Evolutionary conservation across 768 basidiomycete genomes (phyloP).

Genomic region (Leccinum boreale): DNA sequence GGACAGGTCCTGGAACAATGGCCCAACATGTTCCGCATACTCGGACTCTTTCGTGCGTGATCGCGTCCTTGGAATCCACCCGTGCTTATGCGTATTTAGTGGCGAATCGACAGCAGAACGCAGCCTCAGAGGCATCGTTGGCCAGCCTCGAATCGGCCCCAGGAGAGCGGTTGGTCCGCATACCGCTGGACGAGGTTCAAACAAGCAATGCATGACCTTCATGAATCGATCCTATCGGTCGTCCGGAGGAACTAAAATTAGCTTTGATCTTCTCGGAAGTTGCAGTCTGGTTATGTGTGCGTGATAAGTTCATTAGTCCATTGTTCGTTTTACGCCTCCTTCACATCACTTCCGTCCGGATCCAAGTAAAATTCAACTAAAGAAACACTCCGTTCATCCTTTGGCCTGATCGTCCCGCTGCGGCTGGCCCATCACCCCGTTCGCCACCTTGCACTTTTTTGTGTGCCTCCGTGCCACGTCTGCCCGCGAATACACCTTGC

Average conservation of each 20-base stretch:
- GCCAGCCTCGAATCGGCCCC: constrained; percentile 17
- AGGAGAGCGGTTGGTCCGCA: constrained; percentile 69
- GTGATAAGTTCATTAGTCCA: too few species aligned
- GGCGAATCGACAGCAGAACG: constrained; percentile 40
- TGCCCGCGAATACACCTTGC: constrained; percentile 24
- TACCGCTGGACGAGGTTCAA: constrained; percentile 67
- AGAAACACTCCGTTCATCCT: background rate
- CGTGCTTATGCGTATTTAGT: constrained; percentile 35
- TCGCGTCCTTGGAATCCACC: background rate
- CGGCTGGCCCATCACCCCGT: constrained; percentile 1
- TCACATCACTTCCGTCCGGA: too few species aligned
- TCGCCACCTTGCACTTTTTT: constrained; percentile 26
- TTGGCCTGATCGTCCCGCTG: background rate
- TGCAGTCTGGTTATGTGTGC: too few species aligned
- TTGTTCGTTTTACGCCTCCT: too few species aligned
- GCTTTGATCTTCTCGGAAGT: too few species aligned
- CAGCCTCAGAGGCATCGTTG: constrained; percentile 23
- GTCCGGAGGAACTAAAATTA: too few species aligned
- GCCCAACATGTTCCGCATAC: constrained; percentile 80
- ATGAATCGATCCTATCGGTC: constrained; percentile 1
- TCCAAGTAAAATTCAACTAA: too few species aligned
- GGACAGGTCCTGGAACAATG: constrained; percentile 78
- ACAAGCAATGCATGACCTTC: constrained; percentile 13
- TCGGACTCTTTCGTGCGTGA: constrained; percentile 62
- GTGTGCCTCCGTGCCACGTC: constrained; percentile 27